phyloP scores from a whole-genome alignment of 2,329 filamentous ascomycete genomes.

The Mollisia scopiformis region DNA sequence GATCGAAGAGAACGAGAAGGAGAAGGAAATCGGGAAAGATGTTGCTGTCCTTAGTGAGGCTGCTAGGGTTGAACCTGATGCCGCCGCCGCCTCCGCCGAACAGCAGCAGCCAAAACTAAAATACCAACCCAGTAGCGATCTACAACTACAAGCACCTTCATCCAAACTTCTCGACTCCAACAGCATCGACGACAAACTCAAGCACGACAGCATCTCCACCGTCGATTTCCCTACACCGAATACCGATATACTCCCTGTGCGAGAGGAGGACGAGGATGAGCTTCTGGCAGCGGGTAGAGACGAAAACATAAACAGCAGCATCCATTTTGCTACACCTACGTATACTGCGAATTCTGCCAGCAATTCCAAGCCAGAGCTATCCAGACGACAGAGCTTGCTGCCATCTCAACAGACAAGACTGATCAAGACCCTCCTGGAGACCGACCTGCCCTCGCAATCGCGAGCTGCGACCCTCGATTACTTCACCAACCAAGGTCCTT shows the following conservation, averaged over 20 bases:
- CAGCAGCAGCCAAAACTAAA: slow-evolving; percentile 5
- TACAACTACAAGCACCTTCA: slow-evolving; percentile 9
- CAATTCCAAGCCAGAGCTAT: slow-evolving; percentile 29
- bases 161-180: slow-evolving; percentile 18
- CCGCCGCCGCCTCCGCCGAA: too few relatives aligned
- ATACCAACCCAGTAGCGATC: slow-evolving; percentile 22
- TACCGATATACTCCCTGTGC: slow-evolving; percentile 31
- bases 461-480: slow-evolving; percentile 38
- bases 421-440: slow-evolving; percentile 57
- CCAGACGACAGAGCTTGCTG: slow-evolving; percentile 46
- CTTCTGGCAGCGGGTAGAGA: slow-evolving; percentile 1
- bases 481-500: slow-evolving; percentile 34
- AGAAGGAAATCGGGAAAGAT: slow-evolving; percentile 14
- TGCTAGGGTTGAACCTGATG: too few relatives aligned
- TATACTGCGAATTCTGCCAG: slow-evolving; percentile 10
- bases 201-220: slow-evolving; percentile 33
- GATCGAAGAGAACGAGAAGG: slow-evolving; percentile 19
- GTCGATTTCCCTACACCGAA: slow-evolving; percentile 35
- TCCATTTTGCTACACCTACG: background rate
- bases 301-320: slow-evolving; percentile 1
- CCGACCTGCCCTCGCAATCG: slow-evolving; percentile 37
- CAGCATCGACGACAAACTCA: slow-evolving; percentile 17
- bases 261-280: slow-evolving; percentile 26
- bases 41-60: slow-evolving; percentile 11
- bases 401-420: slow-evolving; percentile 48